These are phyloP conservation scores for Iris macrosiphon DNA, from an alignment of 106 monocot species.

Conservation along the genomic window DNA sequence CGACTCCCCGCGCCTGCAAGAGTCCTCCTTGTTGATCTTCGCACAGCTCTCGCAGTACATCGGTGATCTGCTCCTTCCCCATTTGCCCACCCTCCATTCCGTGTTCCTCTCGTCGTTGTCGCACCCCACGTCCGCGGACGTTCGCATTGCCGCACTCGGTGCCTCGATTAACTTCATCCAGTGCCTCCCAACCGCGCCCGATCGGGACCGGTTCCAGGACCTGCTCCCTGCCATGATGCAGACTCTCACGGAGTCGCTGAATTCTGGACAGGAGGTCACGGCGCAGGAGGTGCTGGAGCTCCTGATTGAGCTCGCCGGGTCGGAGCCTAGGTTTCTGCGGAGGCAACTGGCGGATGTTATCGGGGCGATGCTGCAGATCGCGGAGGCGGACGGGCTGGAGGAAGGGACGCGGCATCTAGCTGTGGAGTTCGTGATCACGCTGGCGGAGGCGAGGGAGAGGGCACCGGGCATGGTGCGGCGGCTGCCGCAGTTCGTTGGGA, in stretches of 20 bases:
- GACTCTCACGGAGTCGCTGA: constrained; percentile 74
- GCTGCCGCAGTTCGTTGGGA: constrained; percentile 71
- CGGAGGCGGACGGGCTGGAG: constrained; percentile 67
- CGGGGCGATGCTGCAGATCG: constrained; percentile 78
- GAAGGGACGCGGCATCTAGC: constrained; percentile 90
- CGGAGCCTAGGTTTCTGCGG: constrained; percentile 68
- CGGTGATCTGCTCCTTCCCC: constrained; percentile 64
- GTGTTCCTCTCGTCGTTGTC: constrained; percentile 59
- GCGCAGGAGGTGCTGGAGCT: constrained; percentile 85
- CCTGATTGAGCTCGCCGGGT: constrained; percentile 74
- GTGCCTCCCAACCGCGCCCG: constrained; percentile 47
- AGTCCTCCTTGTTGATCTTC: constrained; percentile 76
- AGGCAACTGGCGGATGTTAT: constrained; percentile 70
- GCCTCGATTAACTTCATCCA: constrained; percentile 79
- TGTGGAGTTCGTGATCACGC: constrained; percentile 89
- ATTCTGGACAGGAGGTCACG: constrained; percentile 70
- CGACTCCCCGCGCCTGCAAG: constrained; percentile 56
- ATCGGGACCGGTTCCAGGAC: constrained; percentile 71
- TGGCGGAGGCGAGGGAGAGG: constrained; percentile 86
- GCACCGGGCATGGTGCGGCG: constrained; percentile 87
- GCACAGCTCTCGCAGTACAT: constrained; percentile 72
- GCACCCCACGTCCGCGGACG: constrained; percentile 49
- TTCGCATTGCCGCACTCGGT: constrained; percentile 68
- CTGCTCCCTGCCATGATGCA: constrained; percentile 83
- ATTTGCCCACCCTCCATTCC: constrained; percentile 63